Conservation (phyloP, 1,284 basidiomycete species). For the Anthracocystis panici-leucophaei region DNA sequence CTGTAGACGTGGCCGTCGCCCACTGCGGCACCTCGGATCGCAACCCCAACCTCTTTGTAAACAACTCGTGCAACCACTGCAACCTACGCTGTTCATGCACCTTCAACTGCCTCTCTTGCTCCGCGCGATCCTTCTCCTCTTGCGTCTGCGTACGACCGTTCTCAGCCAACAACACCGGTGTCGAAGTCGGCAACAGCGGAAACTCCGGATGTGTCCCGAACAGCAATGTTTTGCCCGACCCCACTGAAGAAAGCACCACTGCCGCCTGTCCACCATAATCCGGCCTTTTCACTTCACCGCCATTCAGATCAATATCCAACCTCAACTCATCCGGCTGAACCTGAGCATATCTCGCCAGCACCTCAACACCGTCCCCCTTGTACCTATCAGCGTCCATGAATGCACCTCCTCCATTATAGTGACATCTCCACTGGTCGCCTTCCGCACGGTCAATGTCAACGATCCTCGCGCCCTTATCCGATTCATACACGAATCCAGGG, state of each 20-base stretch:
- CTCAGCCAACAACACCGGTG: conserved; percentile 39
- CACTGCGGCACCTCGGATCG: conserved; percentile 44
- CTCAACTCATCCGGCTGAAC: conserved; percentile 41
- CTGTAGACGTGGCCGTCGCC: conserved; percentile 3
- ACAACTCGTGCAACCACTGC: conserved; percentile 38
- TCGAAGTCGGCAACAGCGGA: conserved; percentile 70
- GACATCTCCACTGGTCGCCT: conserved; percentile 57
- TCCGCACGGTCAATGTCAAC: conserved; percentile 65
- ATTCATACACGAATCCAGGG: conserved; percentile 74
- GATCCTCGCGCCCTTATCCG: conserved; percentile 71
- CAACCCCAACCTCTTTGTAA: conserved; percentile 27
- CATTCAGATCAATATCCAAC: conserved; percentile 37
- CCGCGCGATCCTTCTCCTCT: conserved; percentile 18
- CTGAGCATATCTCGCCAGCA: conserved; percentile 71
- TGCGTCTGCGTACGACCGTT: conserved; percentile 15
- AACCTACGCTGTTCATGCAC: conserved; percentile 36
- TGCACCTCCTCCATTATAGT: conserved; percentile 75
- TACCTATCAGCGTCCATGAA: conserved; percentile 70
- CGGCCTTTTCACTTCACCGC: neutral
- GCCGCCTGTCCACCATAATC: conserved; percentile 71
- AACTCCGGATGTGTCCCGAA: conserved; percentile 79
- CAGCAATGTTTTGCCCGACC: conserved; percentile 75
- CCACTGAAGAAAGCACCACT: conserved; percentile 74
- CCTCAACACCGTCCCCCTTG: conserved; percentile 56
- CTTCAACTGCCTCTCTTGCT: conserved; percentile 24